Evolutionary conservation across 23 red algal species (phyloP), one percentile per base, ranked within the genome.

Genomic region (Pyropia yezoensis): DNA sequence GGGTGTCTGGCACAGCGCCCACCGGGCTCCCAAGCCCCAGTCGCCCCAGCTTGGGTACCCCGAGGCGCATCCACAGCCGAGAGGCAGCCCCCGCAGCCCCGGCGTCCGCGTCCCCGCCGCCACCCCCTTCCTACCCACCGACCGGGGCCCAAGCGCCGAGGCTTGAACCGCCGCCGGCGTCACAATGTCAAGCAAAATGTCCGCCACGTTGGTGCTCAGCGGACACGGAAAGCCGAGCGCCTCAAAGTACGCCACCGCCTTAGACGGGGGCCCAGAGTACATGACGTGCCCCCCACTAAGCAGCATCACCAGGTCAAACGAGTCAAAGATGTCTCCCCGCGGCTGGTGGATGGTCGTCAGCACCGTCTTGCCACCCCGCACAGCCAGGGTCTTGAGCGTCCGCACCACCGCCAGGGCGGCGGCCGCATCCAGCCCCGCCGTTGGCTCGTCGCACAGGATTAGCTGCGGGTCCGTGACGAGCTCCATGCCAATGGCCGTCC

Each of bases 331-430:
- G 25, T 85, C 73, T 39, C 81, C 88, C 15, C 94, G 94, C 54
- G 94, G 94, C 59, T 98, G 94, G 71, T 98, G 94, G 59, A 98
- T 98, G 34, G 94, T 98, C 9, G 80, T 84, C 6, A 98, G 49
- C 17, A 98, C 80, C 11, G 94, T 98, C 18, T 86, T 77, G 1
- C 94, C 86, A 34, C 73, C 73, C 57, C 73, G 64, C 13, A 34
- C 33, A 28, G 94, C 94, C 7, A 98, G 76, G 23, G 76, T 59
- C 51, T 78, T 66, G 62, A 98, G 55, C 30, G 94, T 66, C 15
- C 69, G 73, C 85, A 98, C 91, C 55, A 98, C 94, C 51, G 80
- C 78, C 20, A 85, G 82, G 16, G 94, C 94, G 34, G 91, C 83
- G 71, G 87, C 87, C 19, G 74, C 62, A 50, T 98, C 94, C 55